Conservation (phyloP, 495 filamentous ascomycete genomes). For the Achaetomiella virescens region DNA sequence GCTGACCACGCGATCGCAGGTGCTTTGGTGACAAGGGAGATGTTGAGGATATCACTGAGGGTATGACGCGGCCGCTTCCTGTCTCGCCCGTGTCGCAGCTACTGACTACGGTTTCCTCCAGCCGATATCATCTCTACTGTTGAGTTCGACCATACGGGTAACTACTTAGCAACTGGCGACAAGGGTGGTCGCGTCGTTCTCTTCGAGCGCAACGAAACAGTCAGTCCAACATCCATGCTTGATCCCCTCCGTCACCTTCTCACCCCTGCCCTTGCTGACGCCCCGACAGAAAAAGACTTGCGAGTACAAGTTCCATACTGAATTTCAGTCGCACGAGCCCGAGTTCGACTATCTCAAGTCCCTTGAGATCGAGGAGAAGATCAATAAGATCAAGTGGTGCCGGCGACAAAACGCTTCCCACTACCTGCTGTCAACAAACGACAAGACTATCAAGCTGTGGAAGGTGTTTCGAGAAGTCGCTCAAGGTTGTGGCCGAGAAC, state of each 20-base stretch:
- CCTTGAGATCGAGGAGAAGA: constrained; percentile 99
- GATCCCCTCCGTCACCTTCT: neutral
- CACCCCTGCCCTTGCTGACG: constrained; percentile 1
- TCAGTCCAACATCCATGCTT: constrained; percentile 39
- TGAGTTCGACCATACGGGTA: constrained; percentile 97
- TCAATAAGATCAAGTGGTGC: constrained; percentile 99
- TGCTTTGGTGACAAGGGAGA: constrained; percentile 99
- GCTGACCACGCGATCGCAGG: constrained; percentile 42
- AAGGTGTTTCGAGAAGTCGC: constrained; percentile 99
- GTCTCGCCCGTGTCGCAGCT: neutral
- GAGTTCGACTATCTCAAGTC: constrained; percentile 99
- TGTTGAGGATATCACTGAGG: constrained; percentile 99
- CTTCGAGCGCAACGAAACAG: constrained; percentile 96
- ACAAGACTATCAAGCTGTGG: constrained; percentile 99
- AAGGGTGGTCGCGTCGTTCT: constrained; percentile 95
- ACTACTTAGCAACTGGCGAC: constrained; percentile 95
- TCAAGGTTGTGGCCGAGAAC: constrained; percentile 98
- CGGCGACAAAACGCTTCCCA: constrained; percentile 95
- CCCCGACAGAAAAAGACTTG: constrained; percentile 90
- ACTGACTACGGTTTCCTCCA: constrained; percentile 36
- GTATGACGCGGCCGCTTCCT: constrained; percentile 40
- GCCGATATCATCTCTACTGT: constrained; percentile 99
- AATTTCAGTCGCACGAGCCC: constrained; percentile 98
- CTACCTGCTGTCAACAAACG: constrained; percentile 96
- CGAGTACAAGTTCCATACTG: constrained; percentile 99